Base-by-base conservation (phyloP, 108 stramenopile genomes). In the Mayamaea pseudoterrestris region DNA sequence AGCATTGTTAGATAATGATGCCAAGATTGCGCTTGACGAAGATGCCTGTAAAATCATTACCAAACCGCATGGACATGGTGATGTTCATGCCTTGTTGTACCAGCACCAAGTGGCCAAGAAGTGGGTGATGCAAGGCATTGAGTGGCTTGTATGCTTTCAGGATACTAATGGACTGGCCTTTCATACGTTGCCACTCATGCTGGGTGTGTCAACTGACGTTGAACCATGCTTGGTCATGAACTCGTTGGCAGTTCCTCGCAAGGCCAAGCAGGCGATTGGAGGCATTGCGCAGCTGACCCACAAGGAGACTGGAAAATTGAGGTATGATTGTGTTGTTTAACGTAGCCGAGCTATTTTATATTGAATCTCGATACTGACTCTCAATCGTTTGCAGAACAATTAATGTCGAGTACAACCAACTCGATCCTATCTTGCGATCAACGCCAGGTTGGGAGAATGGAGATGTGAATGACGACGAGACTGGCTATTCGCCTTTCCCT, bases 31-130 rank as follows among this genome's bases (percentile, higher is more conserved):
- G 11, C 32, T 76, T 34, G 83, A 91, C 22, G 40, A 66, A 3
- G 61, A 63, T 0, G 72, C 90, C 66, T 90, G 60, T 63, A 70
- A 67, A 26, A 52, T 97, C 44, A 60, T 93, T 46, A 88, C 93
- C 47, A 99, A 99, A 80, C 99, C 99, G 14, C 99, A 99, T 59
- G 99, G 99, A 5, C 99, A 99, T 55, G 99, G 99, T 35, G 99
- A 99, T 58, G 93, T 99, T 45, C 99, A 99, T 71, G 53, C 80
- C 17, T 69, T 99, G 22, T 51, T 99, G 53, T 88, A 96, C 61
- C 63, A 68, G 46, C 68, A 74, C 47, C 80, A 89, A 5, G 69
- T 93, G 23, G 92, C 90, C 28, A 65, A 73, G 28, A 60, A 74
- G 12, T 98, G 97, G 78, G 23, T 56, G 25, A 50, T 61, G 13